Evolutionary conservation across 176 grass and related monocot species (phyloP), one percentile per base, ranked within the genome.

Genomic region (Triticum timopheevii): DNA sequence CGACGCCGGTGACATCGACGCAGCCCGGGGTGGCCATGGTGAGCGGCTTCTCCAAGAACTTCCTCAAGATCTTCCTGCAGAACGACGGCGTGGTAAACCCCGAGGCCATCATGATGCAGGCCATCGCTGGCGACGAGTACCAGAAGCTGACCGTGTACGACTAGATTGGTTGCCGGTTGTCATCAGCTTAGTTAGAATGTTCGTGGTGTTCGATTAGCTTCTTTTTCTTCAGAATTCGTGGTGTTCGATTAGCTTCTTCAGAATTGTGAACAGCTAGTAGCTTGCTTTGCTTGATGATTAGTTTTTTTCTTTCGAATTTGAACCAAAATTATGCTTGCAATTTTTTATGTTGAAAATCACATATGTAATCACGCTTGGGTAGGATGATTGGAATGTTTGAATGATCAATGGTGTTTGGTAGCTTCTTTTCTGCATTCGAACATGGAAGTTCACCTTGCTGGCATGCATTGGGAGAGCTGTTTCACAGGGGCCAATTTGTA

Each of bases 41-140:
- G 9, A 91, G 89, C 42, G 89, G 89, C 17, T 91, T 91, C 69
- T 87, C 89, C 35, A 91, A 91, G 84, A 91, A 91, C 80, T 19
- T 84, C 20, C 6, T 91, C 17, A 91, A 87, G 72, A 4, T 91
- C 16, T 91, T 91, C 80, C 19, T 91, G 64, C 64, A 87, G 13
- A 81, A 80, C 2, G 81, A 84, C 31, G 66, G 59, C 22, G 59
- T 61, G 22, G 59, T 61, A 22, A 61, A 61, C 59, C 59, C 59
- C 3, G 59, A 61, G 59, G 59, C 59, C 22, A 61, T 61, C 59
- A 61, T 61, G 59, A 61, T 61, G 59, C 59, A 58, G 59, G 59
- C 59, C 59, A 61, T 61, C 59, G 59, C 59, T 3, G 59, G 59
- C 22, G 59, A 61, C 9, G 59, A 61, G 59, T 61, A 61, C 59